phyloP scores from a whole-genome alignment of 2,329 filamentous ascomycete genomes.

The Tolypocladium paradoxum region DNA sequence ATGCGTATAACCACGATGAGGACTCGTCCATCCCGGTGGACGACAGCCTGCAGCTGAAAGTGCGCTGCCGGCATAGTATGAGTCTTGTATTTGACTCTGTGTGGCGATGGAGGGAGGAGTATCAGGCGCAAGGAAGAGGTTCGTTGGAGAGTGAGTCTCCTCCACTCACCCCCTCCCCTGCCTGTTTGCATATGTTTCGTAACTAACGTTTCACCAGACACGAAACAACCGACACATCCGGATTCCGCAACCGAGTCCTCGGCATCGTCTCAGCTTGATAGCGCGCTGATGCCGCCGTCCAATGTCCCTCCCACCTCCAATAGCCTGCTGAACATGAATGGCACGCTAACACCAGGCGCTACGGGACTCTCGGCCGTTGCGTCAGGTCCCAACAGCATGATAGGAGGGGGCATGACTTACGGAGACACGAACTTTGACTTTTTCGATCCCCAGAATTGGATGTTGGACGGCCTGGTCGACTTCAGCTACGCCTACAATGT shows the following conservation, averaged over 20 bases:
- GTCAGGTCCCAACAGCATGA: conserved; percentile 33
- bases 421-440: conserved; percentile 69
- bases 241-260: conserved; percentile 68
- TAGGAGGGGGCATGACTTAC: conserved; percentile 43
- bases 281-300: conserved; percentile 37
- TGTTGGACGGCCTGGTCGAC: conserved; percentile 75
- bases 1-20: conserved; percentile 38
- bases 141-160: conserved; percentile 54
- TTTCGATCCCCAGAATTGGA: conserved; percentile 89
- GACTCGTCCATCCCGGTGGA: conserved; percentile 44
- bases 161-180: background rate
- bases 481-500: conserved; percentile 57
- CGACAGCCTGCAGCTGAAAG: conserved; percentile 66
- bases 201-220: conserved; percentile 33
- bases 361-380: conserved; percentile 30
- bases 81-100: conserved; percentile 76
- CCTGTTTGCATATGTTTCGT: background rate
- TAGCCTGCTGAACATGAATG: conserved; percentile 36
- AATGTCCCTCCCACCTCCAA: conserved; percentile 29
- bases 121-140: conserved; percentile 58
- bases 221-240: conserved; percentile 79
- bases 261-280: conserved; percentile 53
- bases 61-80: conserved; percentile 78
- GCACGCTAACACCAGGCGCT: conserved; percentile 40
- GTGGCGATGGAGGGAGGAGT: conserved; percentile 78